Percentiles rank a stretch among this genome's conserved stretches.
phyloP scores from a whole-genome alignment of 106 monocot species.

The Allium fistulosum region DNA sequence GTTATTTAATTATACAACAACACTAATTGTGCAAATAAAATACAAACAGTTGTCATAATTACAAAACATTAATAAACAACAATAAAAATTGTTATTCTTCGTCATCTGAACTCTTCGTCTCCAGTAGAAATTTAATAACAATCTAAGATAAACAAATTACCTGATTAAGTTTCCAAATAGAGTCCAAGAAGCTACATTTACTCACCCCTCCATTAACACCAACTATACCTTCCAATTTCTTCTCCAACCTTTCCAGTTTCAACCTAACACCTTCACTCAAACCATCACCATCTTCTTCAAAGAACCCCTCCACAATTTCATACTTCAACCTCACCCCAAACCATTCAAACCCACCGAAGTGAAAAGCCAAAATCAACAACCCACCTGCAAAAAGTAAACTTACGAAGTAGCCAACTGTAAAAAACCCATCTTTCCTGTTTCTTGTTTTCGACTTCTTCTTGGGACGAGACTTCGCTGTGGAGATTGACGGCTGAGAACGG shows the following conservation, averaged over 20 bases:
- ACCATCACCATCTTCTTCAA: constrained; percentile 7
- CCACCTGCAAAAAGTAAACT: constrained; percentile 5
- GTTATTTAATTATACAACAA: too few species aligned
- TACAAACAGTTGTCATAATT: too few species aligned
- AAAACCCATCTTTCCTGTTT: constrained; percentile 7
- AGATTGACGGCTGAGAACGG: constrained; percentile 5
- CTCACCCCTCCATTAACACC: constrained; percentile 15
- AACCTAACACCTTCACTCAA: constrained; percentile 33
- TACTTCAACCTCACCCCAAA: constrained; percentile 7
- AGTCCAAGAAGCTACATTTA: constrained; percentile 43
- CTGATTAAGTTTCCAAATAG: constrained; percentile 57
- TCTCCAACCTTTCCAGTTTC: constrained; percentile 19
- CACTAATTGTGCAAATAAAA: too few species aligned
- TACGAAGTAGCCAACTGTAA: neutral
- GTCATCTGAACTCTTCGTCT: too few species aligned
- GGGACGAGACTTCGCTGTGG: constrained; percentile 42
- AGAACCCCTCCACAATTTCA: too few species aligned
- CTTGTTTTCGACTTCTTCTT: neutral
- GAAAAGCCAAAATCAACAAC: constrained; percentile 5
- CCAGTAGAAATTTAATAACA: neutral
- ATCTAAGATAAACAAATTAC: neutral
- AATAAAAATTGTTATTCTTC: too few species aligned
- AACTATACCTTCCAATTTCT: constrained; percentile 31
- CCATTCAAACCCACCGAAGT: constrained; percentile 28
- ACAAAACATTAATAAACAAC: too few species aligned